phyloP scores from a whole-genome alignment of 179 eudicot genomes.

The Actinidia chinensis region DNA sequence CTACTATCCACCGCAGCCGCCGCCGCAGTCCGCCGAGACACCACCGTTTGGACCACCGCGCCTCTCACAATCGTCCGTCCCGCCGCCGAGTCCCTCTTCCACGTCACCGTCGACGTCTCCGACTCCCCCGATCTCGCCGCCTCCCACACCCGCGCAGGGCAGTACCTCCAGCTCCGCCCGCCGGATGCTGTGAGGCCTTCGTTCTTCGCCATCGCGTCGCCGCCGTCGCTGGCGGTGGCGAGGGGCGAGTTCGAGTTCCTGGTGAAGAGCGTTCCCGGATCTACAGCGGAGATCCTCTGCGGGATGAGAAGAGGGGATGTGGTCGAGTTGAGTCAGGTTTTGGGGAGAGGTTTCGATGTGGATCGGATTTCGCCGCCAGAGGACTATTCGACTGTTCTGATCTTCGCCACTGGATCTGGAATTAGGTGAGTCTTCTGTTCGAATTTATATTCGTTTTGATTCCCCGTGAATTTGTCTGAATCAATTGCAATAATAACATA shows the following conservation, averaged over 20 bases:
- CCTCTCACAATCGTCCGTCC: constrained; percentile 56
- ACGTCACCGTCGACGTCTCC: constrained; percentile 70
- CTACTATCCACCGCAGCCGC: constrained; percentile 32
- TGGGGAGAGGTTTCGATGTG: constrained; percentile 72
- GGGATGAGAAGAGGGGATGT: constrained; percentile 57
- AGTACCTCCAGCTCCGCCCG: constrained; percentile 73
- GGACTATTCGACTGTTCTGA: constrained; percentile 53
- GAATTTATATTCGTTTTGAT: not conserved
- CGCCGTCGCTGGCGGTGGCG: constrained; percentile 53
- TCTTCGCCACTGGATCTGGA: constrained; percentile 96
- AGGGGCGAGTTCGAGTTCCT: constrained; percentile 66
- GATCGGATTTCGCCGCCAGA: constrained; percentile 63
- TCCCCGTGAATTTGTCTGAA: not conserved
- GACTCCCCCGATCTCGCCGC: constrained; percentile 58
- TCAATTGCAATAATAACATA: not conserved
- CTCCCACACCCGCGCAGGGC: constrained; percentile 67
- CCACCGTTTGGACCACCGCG: constrained; percentile 51
- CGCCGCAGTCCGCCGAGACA: constrained; percentile 62
- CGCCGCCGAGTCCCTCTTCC: constrained; percentile 87
- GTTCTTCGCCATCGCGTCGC: constrained; percentile 81
- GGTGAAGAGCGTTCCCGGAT: constrained; percentile 70
- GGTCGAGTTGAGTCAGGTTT: constrained; percentile 60
- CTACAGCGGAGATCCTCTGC: constrained; percentile 81
- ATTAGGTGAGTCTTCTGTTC: constrained; percentile 51
- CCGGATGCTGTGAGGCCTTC: constrained; percentile 54